Conservation (phyloP, 2,329 filamentous ascomycete species). For the Trichophyton schoenleinii region DNA sequence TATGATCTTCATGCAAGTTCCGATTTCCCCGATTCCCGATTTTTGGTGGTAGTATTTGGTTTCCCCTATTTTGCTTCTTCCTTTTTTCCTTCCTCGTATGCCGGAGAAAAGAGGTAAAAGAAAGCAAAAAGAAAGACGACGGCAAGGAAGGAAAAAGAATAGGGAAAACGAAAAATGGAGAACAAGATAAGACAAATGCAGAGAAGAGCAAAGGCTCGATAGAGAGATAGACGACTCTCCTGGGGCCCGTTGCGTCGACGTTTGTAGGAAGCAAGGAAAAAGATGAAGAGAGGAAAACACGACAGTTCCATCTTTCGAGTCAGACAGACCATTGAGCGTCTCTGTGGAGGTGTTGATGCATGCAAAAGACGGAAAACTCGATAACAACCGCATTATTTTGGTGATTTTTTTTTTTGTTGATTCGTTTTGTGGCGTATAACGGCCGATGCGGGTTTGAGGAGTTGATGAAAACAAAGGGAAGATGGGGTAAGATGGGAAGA, state of each 20-base stretch:
- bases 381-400: constrained; percentile 7
- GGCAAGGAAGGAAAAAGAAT: neutral
- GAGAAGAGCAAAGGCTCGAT: constrained; percentile 2
- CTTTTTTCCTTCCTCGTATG: neutral
- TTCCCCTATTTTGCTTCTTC: neutral
- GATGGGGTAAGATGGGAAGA: neutral
- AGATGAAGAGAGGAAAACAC: neutral
- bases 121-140: constrained; percentile 6
- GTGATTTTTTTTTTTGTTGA: neutral
- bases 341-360: neutral
- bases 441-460: neutral
- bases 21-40: constrained; percentile 9
- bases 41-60: constrained; percentile 6
- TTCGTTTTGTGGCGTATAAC: neutral
- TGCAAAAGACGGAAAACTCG: constrained; percentile 2
- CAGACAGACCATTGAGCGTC: neutral
- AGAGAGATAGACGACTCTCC: neutral
- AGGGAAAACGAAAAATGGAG: neutral
- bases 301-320: neutral
- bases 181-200: constrained; percentile 3
- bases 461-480: neutral
- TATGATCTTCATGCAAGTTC: constrained; percentile 31
- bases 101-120: constrained; percentile 6
- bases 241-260: neutral
- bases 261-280: neutral